Evolutionary conservation across 2,329 filamentous ascomycete species (phyloP).

Genomic region (Aspergillus hortae): DNA sequence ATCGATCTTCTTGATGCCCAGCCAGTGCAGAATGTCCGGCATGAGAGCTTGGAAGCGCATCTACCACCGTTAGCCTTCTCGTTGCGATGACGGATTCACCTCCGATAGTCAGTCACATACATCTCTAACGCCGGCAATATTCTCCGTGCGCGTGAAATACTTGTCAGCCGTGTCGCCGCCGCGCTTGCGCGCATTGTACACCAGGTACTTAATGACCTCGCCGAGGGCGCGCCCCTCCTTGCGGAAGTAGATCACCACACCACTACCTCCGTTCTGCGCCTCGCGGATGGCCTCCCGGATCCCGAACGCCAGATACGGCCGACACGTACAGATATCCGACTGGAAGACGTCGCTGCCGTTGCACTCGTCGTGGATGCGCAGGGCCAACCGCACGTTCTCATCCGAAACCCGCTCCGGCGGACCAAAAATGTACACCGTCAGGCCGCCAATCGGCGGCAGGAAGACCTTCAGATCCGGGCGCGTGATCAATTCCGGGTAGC

Average conservation of each 20-base stretch:
- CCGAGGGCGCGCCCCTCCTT: slow-evolving; percentile 94
- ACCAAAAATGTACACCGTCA: slow-evolving; percentile 97
- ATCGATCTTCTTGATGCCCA: slow-evolving; percentile 98
- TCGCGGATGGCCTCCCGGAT: slow-evolving; percentile 97
- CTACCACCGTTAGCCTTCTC: slow-evolving; percentile 34
- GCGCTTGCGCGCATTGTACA: slow-evolving; percentile 54
- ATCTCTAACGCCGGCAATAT: slow-evolving; percentile 90
- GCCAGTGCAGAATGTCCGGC: slow-evolving; percentile 97
- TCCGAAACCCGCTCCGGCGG: slow-evolving; percentile 93
- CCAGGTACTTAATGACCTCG: slow-evolving; percentile 86
- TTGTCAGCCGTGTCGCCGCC: slow-evolving; percentile 38
- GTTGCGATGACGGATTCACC: neutral
- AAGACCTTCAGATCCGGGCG: slow-evolving; percentile 93
- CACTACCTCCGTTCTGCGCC: slow-evolving; percentile 87
- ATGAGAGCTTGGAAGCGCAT: slow-evolving; percentile 99
- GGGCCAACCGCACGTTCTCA: slow-evolving; percentile 71
- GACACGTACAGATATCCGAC: slow-evolving; percentile 93
- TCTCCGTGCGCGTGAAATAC: slow-evolving; percentile 97
- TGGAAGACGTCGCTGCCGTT: slow-evolving; percentile 98
- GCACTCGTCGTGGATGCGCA: slow-evolving; percentile 85
- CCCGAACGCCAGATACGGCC: slow-evolving; percentile 90
- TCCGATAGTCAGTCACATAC: slow-evolving; percentile 19
- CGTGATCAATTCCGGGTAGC: slow-evolving; percentile 94
- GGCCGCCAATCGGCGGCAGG: slow-evolving; percentile 87
- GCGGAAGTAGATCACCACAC: slow-evolving; percentile 96